Conservation (phyloP, 1,139 yeast genomes). For the Magnusiomyces tetraspermus region DNA sequence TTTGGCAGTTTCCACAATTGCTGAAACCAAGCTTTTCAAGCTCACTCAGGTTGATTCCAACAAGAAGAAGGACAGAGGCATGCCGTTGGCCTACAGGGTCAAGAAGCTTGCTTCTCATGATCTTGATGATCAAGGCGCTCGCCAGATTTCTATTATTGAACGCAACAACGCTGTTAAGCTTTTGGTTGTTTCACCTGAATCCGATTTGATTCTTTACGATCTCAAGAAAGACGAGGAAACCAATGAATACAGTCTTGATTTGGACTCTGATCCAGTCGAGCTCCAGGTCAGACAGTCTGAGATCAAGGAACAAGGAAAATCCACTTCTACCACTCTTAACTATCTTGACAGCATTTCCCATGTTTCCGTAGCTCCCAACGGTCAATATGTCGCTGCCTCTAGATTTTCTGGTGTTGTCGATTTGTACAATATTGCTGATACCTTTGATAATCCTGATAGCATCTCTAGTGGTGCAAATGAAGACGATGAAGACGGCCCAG, state of each 20-base stretch:
- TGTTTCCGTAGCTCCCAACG: slow-evolving; percentile 41
- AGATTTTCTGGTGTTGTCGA: slow-evolving; percentile 63
- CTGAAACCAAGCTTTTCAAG: slow-evolving; percentile 59
- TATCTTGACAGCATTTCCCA: slow-evolving; percentile 42
- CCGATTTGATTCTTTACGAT: slow-evolving; percentile 48
- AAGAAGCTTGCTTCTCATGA: slow-evolving; percentile 29
- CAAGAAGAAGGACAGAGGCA: not conserved
- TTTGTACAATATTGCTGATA: slow-evolving; percentile 34
- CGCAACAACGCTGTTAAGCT: slow-evolving; percentile 25
- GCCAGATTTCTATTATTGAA: slow-evolving; percentile 22
- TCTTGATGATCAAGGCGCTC: slow-evolving; percentile 48
- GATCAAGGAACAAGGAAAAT: slow-evolving; percentile 32
- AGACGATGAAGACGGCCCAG: not conserved
- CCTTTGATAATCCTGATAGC: slow-evolving; percentile 17
- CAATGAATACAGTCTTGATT: slow-evolving; percentile 7
- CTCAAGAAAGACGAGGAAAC: slow-evolving; percentile 26
- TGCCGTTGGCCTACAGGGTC: slow-evolving; percentile 14
- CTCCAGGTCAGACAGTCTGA: slow-evolving; percentile 15
- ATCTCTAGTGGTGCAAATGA: not conserved
- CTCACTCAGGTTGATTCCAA: slow-evolving; percentile 32
- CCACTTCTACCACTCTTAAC: slow-evolving; percentile 13
- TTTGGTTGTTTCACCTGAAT: slow-evolving; percentile 53
- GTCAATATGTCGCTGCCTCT: slow-evolving; percentile 43
- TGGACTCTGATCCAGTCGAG: slow-evolving; percentile 13
- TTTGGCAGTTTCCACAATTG: slow-evolving; percentile 62